phyloP scores from a whole-genome alignment of 768 basidiomycete species.

The Leccinum imitatum region DNA sequence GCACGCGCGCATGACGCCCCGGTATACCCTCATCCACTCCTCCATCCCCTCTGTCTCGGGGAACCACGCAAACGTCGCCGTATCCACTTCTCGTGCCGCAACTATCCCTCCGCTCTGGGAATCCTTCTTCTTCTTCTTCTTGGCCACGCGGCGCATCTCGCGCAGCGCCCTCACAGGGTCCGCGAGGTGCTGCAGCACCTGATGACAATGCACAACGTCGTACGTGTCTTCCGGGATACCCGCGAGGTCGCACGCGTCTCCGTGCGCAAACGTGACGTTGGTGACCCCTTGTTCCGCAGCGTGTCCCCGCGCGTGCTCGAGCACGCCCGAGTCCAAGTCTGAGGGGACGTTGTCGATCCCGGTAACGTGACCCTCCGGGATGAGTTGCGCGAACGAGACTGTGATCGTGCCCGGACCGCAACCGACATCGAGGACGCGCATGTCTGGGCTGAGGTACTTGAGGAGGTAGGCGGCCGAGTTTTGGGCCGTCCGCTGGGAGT shows the following conservation, averaged over 20 bases:
- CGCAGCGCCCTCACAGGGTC: slow-evolving; percentile 40
- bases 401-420: slow-evolving; percentile 56
- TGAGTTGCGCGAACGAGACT: slow-evolving; percentile 39
- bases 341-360: slow-evolving; percentile 39
- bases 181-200: slow-evolving; percentile 48
- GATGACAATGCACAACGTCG: slow-evolving; percentile 51
- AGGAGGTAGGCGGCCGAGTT: slow-evolving; percentile 45
- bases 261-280: slow-evolving; percentile 42
- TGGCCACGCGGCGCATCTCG: slow-evolving; percentile 50
- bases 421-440: slow-evolving; percentile 49
- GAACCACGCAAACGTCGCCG: slow-evolving; percentile 33
- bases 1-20: slow-evolving; percentile 26
- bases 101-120: slow-evolving; percentile 41
- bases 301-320: slow-evolving; percentile 34
- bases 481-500: slow-evolving; percentile 38
- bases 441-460: slow-evolving; percentile 34
- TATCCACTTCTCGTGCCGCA: slow-evolving; percentile 44
- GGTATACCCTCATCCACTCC: slow-evolving; percentile 23
- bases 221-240: slow-evolving; percentile 40
- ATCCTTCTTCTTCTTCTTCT: slow-evolving; percentile 7
- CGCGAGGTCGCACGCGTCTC: slow-evolving; percentile 37
- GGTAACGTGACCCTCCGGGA: slow-evolving; percentile 41
- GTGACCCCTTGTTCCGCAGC: slow-evolving; percentile 29
- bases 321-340: slow-evolving; percentile 26
- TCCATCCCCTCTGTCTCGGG: slow-evolving; percentile 35